phyloP scores from a whole-genome alignment of 2,329 filamentous ascomycete genomes.

The Sarocladium strictum region DNA sequence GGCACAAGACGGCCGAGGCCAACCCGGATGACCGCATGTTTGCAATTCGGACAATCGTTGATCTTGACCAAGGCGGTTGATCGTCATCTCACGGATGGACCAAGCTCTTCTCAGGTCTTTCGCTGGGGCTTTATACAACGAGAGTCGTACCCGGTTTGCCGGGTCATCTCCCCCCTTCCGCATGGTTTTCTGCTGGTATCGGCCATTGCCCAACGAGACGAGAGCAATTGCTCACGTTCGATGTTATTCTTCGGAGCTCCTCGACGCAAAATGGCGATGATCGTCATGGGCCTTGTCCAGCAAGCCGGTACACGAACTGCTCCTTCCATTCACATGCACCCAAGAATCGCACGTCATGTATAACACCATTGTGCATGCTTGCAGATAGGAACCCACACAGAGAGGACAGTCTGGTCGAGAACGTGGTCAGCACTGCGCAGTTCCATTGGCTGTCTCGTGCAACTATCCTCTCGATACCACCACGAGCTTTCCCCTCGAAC shows the following conservation, averaged over 20 bases:
- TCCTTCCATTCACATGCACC: background rate
- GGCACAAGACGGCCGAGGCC: background rate
- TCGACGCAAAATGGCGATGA: background rate
- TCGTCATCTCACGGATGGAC: background rate
- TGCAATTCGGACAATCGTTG: background rate
- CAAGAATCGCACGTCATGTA: slow-evolving; percentile 3
- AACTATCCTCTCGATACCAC: background rate
- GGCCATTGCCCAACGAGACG: background rate
- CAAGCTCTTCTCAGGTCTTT: background rate
- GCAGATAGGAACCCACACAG: background rate
- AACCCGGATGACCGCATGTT: background rate
- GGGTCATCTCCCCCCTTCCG: background rate
- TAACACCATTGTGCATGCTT: background rate
- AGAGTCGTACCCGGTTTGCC: no score
- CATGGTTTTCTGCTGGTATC: background rate
- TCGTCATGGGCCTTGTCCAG: background rate
- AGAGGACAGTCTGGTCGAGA: background rate
- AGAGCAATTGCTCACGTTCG: background rate
- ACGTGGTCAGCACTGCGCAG: background rate
- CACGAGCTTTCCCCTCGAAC: background rate
- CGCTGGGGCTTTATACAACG: background rate
- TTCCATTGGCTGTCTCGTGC: background rate
- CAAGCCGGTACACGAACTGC: background rate
- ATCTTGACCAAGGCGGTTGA: background rate
- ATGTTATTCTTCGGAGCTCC: no score